Evolutionary conservation across 2,329 filamentous ascomycete species (phyloP).

Genomic region (Fusarium aywerte): DNA sequence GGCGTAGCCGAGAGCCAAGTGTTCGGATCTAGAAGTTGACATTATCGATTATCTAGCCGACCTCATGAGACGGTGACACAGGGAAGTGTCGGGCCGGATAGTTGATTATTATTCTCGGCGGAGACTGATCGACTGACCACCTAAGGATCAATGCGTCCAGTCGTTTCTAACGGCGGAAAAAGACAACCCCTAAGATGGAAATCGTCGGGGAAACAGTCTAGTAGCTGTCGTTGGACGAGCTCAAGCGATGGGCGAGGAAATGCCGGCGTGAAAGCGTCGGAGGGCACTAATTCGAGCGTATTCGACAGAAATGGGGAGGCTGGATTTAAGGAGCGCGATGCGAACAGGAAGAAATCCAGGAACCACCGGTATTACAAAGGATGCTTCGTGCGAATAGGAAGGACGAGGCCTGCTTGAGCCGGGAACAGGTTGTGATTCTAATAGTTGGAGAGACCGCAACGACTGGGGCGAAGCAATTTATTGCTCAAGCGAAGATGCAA

Average conservation of each 20-base stretch:
- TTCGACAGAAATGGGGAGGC: constrained; percentile 37
- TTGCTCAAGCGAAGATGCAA: constrained; percentile 41
- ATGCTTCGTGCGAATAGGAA: constrained; percentile 46
- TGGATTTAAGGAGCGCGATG: constrained; percentile 46
- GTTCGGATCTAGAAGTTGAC: constrained; percentile 87
- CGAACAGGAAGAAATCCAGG: constrained; percentile 46
- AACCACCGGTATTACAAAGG: constrained; percentile 51
- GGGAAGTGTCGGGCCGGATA: constrained; percentile 43
- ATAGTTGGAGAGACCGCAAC: constrained; percentile 31
- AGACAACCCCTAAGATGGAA: constrained; percentile 26
- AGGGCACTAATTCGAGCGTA: constrained; percentile 34
- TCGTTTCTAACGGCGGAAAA: constrained; percentile 33
- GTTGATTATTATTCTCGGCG: constrained; percentile 44
- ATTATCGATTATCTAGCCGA: constrained; percentile 85
- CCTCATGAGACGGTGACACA: constrained; percentile 56
- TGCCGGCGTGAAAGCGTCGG: constrained; percentile 37
- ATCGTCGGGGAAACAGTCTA: constrained; percentile 24
- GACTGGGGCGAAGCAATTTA: constrained; percentile 37
- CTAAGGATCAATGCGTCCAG: constrained; percentile 30
- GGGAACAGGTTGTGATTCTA: constrained; percentile 36
- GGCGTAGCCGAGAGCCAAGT: constrained; percentile 86
- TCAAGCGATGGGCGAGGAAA: constrained; percentile 23
- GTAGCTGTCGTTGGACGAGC: constrained; percentile 28
- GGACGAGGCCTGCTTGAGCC: constrained; percentile 37
- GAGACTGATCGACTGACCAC: constrained; percentile 26